A percentile compares a stretch with the other conserved stretches of the same genome.
Conservation (phyloP, 768 basidiomycete species). For the Phanerochaete carnosa region DNA sequence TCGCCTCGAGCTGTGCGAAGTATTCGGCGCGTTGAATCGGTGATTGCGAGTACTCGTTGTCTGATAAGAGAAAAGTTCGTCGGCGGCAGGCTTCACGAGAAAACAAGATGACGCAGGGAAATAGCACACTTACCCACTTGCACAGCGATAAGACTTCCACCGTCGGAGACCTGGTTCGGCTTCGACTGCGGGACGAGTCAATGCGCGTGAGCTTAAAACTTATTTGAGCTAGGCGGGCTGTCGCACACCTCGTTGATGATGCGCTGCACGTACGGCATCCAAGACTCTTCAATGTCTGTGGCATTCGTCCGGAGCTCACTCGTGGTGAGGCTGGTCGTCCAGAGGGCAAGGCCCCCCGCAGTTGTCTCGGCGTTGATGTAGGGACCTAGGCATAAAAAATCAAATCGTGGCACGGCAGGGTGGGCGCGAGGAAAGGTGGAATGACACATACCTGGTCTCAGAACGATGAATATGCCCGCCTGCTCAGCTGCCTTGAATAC, state of each 20-base stretch:
- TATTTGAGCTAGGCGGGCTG: not conserved
- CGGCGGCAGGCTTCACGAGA: not conserved
- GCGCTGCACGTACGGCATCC: conserved; percentile 68
- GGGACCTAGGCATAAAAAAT: conserved; percentile 4
- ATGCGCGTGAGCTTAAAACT: not conserved
- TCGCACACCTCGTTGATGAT: conserved; percentile 43
- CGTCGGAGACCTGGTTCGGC: conserved; percentile 36
- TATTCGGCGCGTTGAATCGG: conserved; percentile 24
- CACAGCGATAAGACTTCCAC: conserved; percentile 35
- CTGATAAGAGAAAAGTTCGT: conserved; percentile 28
- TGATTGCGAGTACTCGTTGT: conserved; percentile 66
- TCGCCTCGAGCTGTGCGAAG: conserved; percentile 20
- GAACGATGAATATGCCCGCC: conserved; percentile 74
- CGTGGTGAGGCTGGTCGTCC: conserved; percentile 67
- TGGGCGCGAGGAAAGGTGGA: not conserved
- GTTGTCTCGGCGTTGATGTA: conserved; percentile 83
- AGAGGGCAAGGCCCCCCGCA: conserved; percentile 69
- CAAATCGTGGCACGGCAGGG: not conserved
- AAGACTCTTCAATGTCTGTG: conserved; percentile 64
- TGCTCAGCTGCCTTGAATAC: conserved; percentile 72
- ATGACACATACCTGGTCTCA: conserved; percentile 63
- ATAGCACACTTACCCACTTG: conserved; percentile 44
- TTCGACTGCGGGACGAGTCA: not conserved
- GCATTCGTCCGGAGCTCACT: conserved; percentile 72
- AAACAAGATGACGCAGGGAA: not conserved